phyloP scores from a whole-genome alignment of 2,329 filamentous ascomycete genomes.

The Tolypocladium pustulatum region DNA sequence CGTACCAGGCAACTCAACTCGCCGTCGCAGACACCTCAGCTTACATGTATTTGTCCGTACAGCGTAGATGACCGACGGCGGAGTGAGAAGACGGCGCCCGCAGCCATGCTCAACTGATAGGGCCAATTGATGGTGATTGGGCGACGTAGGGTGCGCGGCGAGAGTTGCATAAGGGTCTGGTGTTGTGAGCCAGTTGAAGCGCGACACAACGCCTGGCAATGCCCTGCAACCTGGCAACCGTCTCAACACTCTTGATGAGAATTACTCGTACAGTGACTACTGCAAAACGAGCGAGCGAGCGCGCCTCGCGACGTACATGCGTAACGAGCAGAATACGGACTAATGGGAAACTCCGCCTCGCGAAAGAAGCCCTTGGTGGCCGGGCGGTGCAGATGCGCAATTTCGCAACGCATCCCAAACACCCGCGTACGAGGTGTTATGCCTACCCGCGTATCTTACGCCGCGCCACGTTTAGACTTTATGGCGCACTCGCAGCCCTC shows the following conservation, averaged over 20 bases:
- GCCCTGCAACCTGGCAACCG: neutral
- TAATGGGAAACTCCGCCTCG: neutral
- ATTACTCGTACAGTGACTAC: neutral
- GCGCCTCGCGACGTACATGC: neutral
- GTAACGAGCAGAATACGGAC: neutral
- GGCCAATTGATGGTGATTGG: neutral
- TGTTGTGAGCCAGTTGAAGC: neutral
- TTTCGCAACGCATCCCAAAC: constrained; percentile 2
- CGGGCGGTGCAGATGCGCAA: neutral
- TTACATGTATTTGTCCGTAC: neutral
- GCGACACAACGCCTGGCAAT: neutral
- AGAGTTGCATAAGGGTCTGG: neutral
- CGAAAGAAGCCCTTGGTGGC: neutral
- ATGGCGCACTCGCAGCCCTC: neutral
- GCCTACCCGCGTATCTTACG: neutral
- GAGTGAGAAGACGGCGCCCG: neutral
- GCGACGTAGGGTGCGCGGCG: neutral
- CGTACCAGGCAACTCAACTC: neutral
- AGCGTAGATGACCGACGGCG: neutral
- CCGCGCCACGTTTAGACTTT: constrained; percentile 2
- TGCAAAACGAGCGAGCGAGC: too few species aligned
- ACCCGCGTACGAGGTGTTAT: neutral
- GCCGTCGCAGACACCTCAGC: neutral
- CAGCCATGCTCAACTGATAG: neutral
- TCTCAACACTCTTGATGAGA: neutral